Evolutionary conservation across 2,329 filamentous ascomycete species (phyloP), one percentile per base, ranked within the genome.

Genomic region (Hymenotorrendiella dingleyae): DNA sequence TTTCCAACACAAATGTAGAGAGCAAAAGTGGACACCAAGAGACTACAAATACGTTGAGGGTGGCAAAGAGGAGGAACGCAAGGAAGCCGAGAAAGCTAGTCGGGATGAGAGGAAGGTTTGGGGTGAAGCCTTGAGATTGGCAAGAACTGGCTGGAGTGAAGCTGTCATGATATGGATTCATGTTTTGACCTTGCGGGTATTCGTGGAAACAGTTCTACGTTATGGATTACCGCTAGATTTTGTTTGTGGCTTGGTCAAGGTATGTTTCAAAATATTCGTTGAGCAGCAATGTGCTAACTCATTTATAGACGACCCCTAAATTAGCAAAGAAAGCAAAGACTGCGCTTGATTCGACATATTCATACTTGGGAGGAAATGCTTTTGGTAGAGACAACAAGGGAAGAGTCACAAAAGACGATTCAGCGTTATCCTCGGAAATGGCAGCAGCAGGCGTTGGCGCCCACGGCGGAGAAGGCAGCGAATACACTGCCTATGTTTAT

Each of bases 401-500:
- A 20, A 82, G 86, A 52, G 82, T 93, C 54, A 85, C 84, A 60
- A 94, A 94, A 66, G 93, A 98, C 61, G 91, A 97, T 58, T 81
- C 82, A 11, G 72, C 79, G 21, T 67, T 86, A 59, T 81, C 85
- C 30, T 84, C 81, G 27, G 91, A 97, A 55, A 86, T 96, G 76
- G 86, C 88, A 29, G 82, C 84, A 3, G 83, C 82, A 4, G 84
- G 80, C 20, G 63, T 83, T 37, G 74, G 72, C 19, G 65, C 71
- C 0, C 68, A 74, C 24, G 80, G 78, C 10, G 80, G 78, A 14
- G 86, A 89, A 46, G 82, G 82, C 41, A 73, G 78, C 54, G 89
- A 96, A 64, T 98, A 97, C 70, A 93, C 88, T 47, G 84, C 93
- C 29, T 98, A 94, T 67, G 93, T 97, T 61, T 96, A 90, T 71